Evolutionary conservation across 192 early-diverging fungal genomes (phyloP), one percentile per base, ranked within the genome.

Genomic region (Diversispora eburnea): DNA sequence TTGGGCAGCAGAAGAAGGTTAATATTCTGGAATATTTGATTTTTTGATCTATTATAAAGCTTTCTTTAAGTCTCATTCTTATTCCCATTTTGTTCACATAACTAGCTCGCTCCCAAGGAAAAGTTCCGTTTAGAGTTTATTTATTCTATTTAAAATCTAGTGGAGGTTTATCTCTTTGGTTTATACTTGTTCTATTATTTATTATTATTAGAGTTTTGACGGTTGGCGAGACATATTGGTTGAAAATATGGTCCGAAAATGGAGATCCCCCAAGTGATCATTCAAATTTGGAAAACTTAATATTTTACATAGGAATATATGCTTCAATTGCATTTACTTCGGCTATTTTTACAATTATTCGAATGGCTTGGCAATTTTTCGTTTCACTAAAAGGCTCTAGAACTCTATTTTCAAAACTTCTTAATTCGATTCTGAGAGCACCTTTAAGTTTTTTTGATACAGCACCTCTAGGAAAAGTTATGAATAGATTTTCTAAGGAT

Each of bases 401-500:
- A 33, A 70, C 60, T 0, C 63, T 93, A 17, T 91, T 92, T 68
- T 74, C 79, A 8, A 77, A 78, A 42, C 73, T 91, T n/a, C 72
- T 93, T 43, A 77, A 75, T 8, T 62, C 83, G 13, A 84, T 93
- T 15, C 64, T 91, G 41, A 85, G 86, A 17, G 90, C 94, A 0
- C 89, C 91, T 39, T 85, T 95, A 15, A 85, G 89, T 3, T 97
- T 96, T 85, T 98, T 94, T 78, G 94, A 96, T 75, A 89, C 88
- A 7, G 93, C 91, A 13, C 94, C 95, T 6, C 80, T 92, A 20
- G 93, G 94, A 39, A 89, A 91, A 19, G 90, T 97, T 41, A 84
- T 96, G 70, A 98, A 95, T 81, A 83, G 96, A 17, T 95, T 94
- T 76, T 88, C 92, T 8, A 90, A 91, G 61, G 94, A 98, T 78